phyloP scores from a whole-genome alignment of 2,329 filamentous ascomycete genomes.

The Aspergillus fischeri region DNA sequence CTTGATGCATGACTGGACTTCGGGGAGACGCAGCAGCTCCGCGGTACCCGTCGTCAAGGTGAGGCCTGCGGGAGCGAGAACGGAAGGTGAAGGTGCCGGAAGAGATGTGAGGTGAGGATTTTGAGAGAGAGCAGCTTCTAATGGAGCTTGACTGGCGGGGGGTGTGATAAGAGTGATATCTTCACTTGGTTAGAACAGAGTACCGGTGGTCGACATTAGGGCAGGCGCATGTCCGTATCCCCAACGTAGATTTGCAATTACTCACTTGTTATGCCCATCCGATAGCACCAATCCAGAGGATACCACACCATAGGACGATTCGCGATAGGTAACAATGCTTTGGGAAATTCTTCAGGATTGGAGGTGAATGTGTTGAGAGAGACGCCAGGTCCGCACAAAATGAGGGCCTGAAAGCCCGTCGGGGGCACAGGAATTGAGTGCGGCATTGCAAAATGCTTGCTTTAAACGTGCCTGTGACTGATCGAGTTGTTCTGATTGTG shows the following conservation, averaged over 20 bases:
- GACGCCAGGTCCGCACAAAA: constrained; percentile 47
- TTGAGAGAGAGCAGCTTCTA: constrained; percentile 46
- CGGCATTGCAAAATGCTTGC: constrained; percentile 18
- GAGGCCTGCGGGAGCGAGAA: constrained; percentile 71
- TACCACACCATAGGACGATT: constrained; percentile 51
- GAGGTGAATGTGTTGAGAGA: constrained; percentile 50
- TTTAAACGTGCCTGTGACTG: background rate
- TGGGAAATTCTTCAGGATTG: constrained; percentile 45
- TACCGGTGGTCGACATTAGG: background rate
- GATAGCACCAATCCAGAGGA: constrained; percentile 46
- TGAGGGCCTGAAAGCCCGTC: constrained; percentile 46
- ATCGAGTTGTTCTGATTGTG: background rate
- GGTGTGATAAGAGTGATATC: constrained; percentile 49
- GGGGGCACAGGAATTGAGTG: constrained; percentile 52
- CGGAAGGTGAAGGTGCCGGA: constrained; percentile 53
- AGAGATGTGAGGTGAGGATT: constrained; percentile 50
- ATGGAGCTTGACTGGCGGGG: constrained; percentile 38
- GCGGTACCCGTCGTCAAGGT: constrained; percentile 85
- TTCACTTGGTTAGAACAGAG: constrained; percentile 1
- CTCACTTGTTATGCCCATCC: constrained; percentile 46
- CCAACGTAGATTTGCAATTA: background rate
- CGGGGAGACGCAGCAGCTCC: constrained; percentile 77
- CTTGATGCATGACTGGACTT: constrained; percentile 73
- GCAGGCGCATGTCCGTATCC: background rate
- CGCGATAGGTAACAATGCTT: constrained; percentile 46